A percentile compares a stretch with the other conserved stretches of the same genome.
phyloP scores from a whole-genome alignment of 2,329 filamentous ascomycete species.

The Beauveria sp. region DNA sequence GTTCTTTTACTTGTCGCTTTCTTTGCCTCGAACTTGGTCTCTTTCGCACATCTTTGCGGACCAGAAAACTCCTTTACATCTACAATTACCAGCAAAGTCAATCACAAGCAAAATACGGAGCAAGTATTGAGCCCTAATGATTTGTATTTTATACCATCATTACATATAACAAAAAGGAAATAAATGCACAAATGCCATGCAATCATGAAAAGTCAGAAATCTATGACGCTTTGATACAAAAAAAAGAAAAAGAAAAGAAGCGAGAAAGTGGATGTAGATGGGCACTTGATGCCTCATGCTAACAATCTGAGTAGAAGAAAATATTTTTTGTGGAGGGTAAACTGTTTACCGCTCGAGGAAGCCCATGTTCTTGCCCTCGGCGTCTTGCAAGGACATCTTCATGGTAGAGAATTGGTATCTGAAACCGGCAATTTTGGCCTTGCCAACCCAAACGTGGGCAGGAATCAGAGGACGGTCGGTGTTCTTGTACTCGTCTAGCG shows the following conservation, averaged over 20 bases:
- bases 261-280: neutral
- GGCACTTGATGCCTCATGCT: slow-evolving; percentile 7
- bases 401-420: slow-evolving; percentile 12
- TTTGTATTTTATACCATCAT: slow-evolving; percentile 12
- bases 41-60: neutral
- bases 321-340: neutral
- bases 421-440: slow-evolving; percentile 12
- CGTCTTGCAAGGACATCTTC: slow-evolving; percentile 10
- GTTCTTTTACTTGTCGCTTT: neutral
- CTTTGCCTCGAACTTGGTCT: neutral
- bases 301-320: slow-evolving; percentile 6
- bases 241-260: slow-evolving; percentile 5
- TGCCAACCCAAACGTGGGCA: slow-evolving; percentile 12
- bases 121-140: slow-evolving; percentile 10
- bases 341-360: slow-evolving; percentile 11
- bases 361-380: slow-evolving; percentile 11
- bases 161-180: slow-evolving; percentile 11
- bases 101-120: neutral
- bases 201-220: slow-evolving; percentile 11
- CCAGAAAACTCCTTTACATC: neutral
- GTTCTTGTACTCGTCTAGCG: slow-evolving; percentile 10
- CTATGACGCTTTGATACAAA: slow-evolving; percentile 13
- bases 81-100: neutral
- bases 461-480: slow-evolving; percentile 9
- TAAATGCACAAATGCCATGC: slow-evolving; percentile 11